These are phyloP conservation scores for Aspergillus fructus DNA, from an alignment of 2,329 filamentous ascomycete genomes.

Conservation along the genomic window DNA sequence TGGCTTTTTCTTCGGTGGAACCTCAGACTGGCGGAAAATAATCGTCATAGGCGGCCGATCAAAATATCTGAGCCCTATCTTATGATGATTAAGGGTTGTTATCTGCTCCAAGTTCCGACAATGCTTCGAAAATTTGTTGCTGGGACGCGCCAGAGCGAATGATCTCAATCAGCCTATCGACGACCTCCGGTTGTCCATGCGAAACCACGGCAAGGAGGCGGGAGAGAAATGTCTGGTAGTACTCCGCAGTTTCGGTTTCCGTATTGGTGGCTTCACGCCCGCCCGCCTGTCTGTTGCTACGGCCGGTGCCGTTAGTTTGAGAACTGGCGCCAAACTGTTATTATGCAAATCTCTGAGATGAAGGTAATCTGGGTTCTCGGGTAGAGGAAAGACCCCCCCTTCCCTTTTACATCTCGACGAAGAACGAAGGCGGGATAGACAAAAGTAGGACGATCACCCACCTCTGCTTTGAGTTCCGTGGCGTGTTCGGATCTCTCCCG, in stretches of 20 bases:
- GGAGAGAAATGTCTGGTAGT: constrained; percentile 27
- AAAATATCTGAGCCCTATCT: not conserved
- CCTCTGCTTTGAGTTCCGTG: constrained; percentile 11
- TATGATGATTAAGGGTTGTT: not conserved
- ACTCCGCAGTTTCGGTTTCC: constrained; percentile 15
- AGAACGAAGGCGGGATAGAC: not conserved
- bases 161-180: constrained; percentile 23
- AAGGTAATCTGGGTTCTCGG: not conserved
- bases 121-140: constrained; percentile 22
- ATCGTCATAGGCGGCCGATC: not conserved
- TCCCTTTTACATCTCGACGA: not conserved
- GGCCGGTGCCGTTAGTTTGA: constrained; percentile 7
- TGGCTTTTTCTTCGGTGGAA: too few species aligned
- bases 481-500: not conserved
- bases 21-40: not conserved
- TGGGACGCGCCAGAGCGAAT: constrained; percentile 32
- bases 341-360: not conserved
- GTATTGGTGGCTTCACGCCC: constrained; percentile 1
- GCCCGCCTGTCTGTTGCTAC: constrained; percentile 3
- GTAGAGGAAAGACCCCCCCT: not conserved
- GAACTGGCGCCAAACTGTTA: constrained; percentile 5
- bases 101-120: constrained; percentile 16
- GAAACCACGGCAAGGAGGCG: constrained; percentile 26
- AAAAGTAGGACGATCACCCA: constrained; percentile 1
- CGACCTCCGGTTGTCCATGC: constrained; percentile 21